These are phyloP conservation scores for Houttuynia cordata DNA, from an alignment of 164 flowering plant genomes.

Conservation along the genomic window DNA sequence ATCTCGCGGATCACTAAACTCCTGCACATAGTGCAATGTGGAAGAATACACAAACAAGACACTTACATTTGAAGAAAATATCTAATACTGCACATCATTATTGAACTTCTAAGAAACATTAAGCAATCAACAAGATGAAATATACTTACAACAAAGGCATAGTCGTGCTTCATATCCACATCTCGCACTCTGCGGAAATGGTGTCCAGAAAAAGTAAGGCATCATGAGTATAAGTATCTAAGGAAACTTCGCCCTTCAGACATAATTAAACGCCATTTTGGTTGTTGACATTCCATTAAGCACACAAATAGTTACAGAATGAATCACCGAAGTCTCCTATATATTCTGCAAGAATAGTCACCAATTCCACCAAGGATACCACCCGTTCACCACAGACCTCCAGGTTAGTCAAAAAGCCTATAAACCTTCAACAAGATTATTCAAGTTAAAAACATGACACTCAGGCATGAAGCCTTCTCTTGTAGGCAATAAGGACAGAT, in stretches of 20 bases:
- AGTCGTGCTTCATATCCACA: conserved; percentile 98
- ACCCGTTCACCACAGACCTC: conserved; percentile 59
- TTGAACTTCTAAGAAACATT: not conserved
- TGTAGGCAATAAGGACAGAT: not conserved
- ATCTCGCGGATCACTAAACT: conserved; percentile 89
- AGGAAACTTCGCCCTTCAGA: conserved; percentile 71
- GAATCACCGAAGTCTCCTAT: conserved; percentile 80
- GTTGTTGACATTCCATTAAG: conserved; percentile 67
- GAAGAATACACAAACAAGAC: not conserved
- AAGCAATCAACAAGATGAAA: conserved; percentile 3
- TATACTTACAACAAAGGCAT: conserved; percentile 85
- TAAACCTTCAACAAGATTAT: conserved; percentile 70
- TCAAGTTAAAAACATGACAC: conserved; percentile 46
- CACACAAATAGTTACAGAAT: conserved; percentile 73
- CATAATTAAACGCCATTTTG: conserved; percentile 86
- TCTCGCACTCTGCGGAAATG: conserved; percentile 96
- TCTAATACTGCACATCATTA: too few species aligned
- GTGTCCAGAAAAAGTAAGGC: conserved; percentile 95
- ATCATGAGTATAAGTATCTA: conserved; percentile 69
- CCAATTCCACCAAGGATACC: conserved; percentile 65
- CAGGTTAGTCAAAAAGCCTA: conserved; percentile 60
- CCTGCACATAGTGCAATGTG: conserved; percentile 38
- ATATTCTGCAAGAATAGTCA: conserved; percentile 56
- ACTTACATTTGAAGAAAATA: too few species aligned
- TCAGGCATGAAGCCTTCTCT: conserved; percentile 25